Percentiles rank a stretch among this genome's conserved stretches.
Conservation (phyloP, 495 filamentous ascomycete genomes). For the Cercophora sp. region DNA sequence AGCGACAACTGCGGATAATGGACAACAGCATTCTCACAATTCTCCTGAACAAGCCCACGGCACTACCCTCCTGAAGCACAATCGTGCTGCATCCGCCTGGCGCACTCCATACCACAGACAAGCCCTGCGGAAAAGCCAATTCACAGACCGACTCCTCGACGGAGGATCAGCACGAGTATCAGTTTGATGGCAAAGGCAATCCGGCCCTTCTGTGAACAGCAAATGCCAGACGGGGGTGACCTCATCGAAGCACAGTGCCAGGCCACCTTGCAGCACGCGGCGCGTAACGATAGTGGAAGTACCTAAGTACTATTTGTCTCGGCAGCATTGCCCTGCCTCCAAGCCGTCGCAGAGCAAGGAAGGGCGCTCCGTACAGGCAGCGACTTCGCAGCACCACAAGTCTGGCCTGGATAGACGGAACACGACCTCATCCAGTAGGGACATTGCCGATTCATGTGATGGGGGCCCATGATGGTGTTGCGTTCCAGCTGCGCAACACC, state of each 20-base stretch:
- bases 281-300: conserved; percentile 1
- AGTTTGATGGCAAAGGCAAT: too few relatives aligned
- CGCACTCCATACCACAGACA: not conserved
- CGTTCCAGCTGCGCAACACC: conserved; percentile 3
- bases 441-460: conserved; percentile 9
- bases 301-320: conserved; percentile 3
- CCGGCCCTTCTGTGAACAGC: not conserved
- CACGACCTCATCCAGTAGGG: not conserved
- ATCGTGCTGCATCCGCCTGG: not conserved
- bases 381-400: too few relatives aligned
- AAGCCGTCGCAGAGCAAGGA: not conserved
- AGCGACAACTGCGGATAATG: not conserved
- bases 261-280: not conserved
- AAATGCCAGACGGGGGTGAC: conserved; percentile 11
- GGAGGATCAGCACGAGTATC: conserved; percentile 1
- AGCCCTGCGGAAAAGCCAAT: too few relatives aligned
- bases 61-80: not conserved
- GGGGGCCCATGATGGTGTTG: not conserved
- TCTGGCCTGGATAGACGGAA: not conserved
- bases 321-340: conserved; percentile 1
- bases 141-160: too few relatives aligned
- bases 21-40: too few relatives aligned
- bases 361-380: conserved; percentile 7
- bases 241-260: conserved; percentile 20
- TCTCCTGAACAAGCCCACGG: too few relatives aligned